Evolutionary conservation across 2,329 filamentous ascomycete genomes (phyloP), one percentile per base, ranked within the genome.

Genomic region (Penicillium sp.): DNA sequence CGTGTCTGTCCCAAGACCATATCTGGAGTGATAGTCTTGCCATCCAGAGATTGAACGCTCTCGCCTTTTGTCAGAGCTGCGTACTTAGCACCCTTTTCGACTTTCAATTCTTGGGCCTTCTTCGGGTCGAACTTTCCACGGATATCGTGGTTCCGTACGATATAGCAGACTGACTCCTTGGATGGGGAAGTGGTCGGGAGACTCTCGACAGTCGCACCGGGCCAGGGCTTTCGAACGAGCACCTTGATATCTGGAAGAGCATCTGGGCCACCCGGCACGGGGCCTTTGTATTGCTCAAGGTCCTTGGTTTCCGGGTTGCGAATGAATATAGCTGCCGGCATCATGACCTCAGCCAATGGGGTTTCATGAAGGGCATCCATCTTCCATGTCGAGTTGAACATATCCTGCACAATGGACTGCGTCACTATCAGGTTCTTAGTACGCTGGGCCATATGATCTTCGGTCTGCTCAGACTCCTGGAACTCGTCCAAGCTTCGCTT

Each of bases 321-420:
- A 46, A 89, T 71, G 67, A 92, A 95, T 39, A 94, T 78, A 26
- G 82, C 81, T 4, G 89, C 85, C 4, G 89, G 89, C 66, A 88
- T 77, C 55, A 83, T 78, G 46, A 90, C 88, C 35, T 89, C 75
- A 16, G 82, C 80, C 35, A 95, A 80, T 24, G 81, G 85, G 24
- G 80, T 85, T 66, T 89, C 85, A 20, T 85, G 72, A 18, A 95
- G 78, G 2, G 85, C 81, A 67, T 95, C 90, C 57, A 89, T 76
- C 22, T 77, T 82, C 90, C 90, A 94, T 55, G 82, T 76, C 0
- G 89, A 92, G 64, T 89, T 81, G 68, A 93, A 93, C 90, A 94
- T 93, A 61, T 86, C 81, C 9, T 79, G 79, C n/a, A 93, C 82
- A 22, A 92, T 80, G 1, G 80, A 75, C 52, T 85, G 80, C n/a